phyloP scores from a whole-genome alignment of 257 asterid species.

The Nicotiana paniculata region DNA sequence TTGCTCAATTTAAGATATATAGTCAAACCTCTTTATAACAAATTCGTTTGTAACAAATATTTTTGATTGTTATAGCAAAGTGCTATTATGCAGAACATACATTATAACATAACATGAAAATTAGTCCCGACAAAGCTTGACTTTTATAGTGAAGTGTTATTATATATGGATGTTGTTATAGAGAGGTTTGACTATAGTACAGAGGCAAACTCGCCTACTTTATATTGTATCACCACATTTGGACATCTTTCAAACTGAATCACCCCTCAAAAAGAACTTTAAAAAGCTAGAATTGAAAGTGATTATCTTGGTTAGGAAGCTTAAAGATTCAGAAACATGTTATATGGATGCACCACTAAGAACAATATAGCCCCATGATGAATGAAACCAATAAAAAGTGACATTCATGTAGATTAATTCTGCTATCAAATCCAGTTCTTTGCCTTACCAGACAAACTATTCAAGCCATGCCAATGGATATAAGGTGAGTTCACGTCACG shows the following conservation, averaged over 20 bases:
- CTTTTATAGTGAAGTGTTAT: too few relatives aligned
- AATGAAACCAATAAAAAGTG: not conserved
- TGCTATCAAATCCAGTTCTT: conserved; percentile 3
- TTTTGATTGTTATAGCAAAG: too few relatives aligned
- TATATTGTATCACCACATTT: not conserved
- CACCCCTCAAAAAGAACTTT: too few relatives aligned
- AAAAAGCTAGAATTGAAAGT: too few relatives aligned
- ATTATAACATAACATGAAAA: too few relatives aligned
- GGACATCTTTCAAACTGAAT: not conserved
- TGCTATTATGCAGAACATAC: too few relatives aligned
- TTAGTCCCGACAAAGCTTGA: too few relatives aligned
- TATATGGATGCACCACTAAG: not conserved
- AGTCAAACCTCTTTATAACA: too few relatives aligned
- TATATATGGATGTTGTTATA: too few relatives aligned
- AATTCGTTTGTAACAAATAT: too few relatives aligned
- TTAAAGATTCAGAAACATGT: too few relatives aligned
- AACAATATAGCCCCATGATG: not conserved
- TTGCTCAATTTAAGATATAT: not conserved
- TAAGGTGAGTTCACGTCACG: not conserved
- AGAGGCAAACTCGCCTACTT: not conserved
- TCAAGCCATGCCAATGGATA: not conserved
- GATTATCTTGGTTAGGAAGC: too few relatives aligned
- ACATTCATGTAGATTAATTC: not conserved
- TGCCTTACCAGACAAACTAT: not conserved
- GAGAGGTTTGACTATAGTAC: not conserved